Evolutionary conservation across 2,329 filamentous ascomycete genomes (phyloP).

Genomic region (Fusarium brevicatenulatum): DNA sequence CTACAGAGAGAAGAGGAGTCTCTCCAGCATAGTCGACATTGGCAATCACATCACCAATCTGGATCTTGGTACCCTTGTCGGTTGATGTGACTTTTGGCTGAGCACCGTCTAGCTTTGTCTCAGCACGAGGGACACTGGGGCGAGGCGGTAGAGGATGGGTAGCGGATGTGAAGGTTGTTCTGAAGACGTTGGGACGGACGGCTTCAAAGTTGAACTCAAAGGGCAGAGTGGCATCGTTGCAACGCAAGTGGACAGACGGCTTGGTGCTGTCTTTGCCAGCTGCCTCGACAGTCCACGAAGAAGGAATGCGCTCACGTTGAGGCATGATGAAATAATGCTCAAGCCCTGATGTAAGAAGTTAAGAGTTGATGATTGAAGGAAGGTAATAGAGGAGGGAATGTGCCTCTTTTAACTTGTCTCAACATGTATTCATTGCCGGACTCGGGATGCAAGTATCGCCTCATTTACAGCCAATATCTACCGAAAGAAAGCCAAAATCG

Average conservation of each 20-base stretch:
- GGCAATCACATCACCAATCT: constrained; percentile 61
- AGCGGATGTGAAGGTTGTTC: constrained; percentile 72
- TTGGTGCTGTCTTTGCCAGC: constrained; percentile 46
- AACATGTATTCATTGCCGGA: neutral
- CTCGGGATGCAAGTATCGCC: neutral
- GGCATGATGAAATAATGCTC: constrained; percentile 27
- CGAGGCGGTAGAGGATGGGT: constrained; percentile 72
- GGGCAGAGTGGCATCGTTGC: constrained; percentile 44
- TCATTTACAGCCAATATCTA: neutral
- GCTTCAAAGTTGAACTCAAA: constrained; percentile 72
- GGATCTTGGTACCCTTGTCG: constrained; percentile 53
- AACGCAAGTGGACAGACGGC: constrained; percentile 37
- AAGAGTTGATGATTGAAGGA: neutral
- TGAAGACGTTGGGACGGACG: constrained; percentile 70
- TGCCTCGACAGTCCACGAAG: constrained; percentile 38
- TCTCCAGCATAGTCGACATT: constrained; percentile 65
- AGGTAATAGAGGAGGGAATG: neutral
- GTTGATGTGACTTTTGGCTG: constrained; percentile 47
- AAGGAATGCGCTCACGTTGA: constrained; percentile 46
- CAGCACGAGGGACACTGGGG: constrained; percentile 65
- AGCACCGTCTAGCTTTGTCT: constrained; percentile 45
- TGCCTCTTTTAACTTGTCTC: neutral
- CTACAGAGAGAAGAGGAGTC: constrained; percentile 67
- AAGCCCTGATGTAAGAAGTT: neutral
- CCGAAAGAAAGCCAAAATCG: neutral